Base-by-base conservation (phyloP, 2,329 filamentous ascomycete genomes). In the Geoglossum cookeanum region DNA sequence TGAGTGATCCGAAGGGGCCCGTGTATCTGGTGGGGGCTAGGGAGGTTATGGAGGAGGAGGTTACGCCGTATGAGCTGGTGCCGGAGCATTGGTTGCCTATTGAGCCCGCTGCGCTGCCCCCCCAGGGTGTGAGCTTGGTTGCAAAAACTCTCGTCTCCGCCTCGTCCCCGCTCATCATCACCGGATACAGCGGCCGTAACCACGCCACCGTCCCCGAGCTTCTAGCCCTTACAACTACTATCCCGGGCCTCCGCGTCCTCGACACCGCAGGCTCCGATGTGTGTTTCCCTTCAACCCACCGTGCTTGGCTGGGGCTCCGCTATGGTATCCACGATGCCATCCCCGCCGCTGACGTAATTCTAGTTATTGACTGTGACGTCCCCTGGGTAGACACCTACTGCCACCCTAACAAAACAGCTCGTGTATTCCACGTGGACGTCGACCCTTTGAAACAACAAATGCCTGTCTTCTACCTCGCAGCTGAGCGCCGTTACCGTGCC, bases 11-110 rank as follows among this genome's bases (percentile, higher is more conserved):
- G 0, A 77, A 83, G 60, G 88, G 88, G 0, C 88, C 88, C 0
- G 86, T 89, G 0, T 94, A 94, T 63, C 72, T 94, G 3, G 80
- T 78, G 58, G 87, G 84, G 1, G 84, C 86, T 1, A 75, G 88
- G 61, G 88, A 94, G 68, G 80, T 88, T 0, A 87, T 94, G 80
- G 86, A 92, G 66, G 83, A 90, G 64, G 88, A 94, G 47, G 83
- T 94, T 47, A 74, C 80, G 62, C 84, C 84, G 0, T 89, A 88
- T 64, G 67, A 73, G 1, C 70, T 94, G 4, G 74, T 84, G 17
- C 85, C 86, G 66, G 72, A 74, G 13, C 75, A 80, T 58, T 94
- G 87, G 88, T 75, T 78, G 1, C 76, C 84, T 0, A 79, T 90
- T 1, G 78, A 81, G 63, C 78, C 87, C 0, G 78, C 84, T 2